phyloP scores from a whole-genome alignment of 139 green algal genomes.

The Microglena sp. region DNA sequence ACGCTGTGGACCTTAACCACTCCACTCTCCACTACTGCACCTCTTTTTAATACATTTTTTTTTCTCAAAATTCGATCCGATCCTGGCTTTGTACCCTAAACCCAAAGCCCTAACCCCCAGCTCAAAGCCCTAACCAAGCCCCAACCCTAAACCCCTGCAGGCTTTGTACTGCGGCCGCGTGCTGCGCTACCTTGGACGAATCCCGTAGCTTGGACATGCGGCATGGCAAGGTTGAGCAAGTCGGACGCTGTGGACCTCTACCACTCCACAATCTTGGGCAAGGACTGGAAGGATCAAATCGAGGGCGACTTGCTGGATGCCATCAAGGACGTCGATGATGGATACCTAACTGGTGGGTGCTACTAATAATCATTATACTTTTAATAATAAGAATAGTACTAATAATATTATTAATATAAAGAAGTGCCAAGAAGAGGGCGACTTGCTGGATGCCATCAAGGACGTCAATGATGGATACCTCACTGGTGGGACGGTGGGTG shows the following conservation, averaged over 20 bases:
- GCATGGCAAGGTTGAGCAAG: slow-evolving; percentile 8
- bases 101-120: too few species aligned
- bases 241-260: slow-evolving; percentile 16
- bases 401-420: neutral
- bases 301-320: slow-evolving; percentile 29
- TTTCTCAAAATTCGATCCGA: too few species aligned
- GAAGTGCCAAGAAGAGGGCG: neutral
- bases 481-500: neutral
- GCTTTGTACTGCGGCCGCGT: too few species aligned
- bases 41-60: too few species aligned
- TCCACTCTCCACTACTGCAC: too few species aligned
- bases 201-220: too few species aligned
- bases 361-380: too few species aligned
- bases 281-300: slow-evolving; percentile 36
- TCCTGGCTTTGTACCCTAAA: too few species aligned
- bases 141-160: too few species aligned
- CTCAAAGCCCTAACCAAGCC: too few species aligned
- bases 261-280: slow-evolving; percentile 26
- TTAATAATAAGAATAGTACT: neutral
- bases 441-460: neutral
- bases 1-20: too few species aligned
- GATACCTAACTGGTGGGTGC: slow-evolving; percentile 29
- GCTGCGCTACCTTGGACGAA: too few species aligned
- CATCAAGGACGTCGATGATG: slow-evolving; percentile 32
- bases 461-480: neutral